phyloP scores from a whole-genome alignment of 2,329 filamentous ascomycete genomes.

The Epichloe aotearoae region DNA sequence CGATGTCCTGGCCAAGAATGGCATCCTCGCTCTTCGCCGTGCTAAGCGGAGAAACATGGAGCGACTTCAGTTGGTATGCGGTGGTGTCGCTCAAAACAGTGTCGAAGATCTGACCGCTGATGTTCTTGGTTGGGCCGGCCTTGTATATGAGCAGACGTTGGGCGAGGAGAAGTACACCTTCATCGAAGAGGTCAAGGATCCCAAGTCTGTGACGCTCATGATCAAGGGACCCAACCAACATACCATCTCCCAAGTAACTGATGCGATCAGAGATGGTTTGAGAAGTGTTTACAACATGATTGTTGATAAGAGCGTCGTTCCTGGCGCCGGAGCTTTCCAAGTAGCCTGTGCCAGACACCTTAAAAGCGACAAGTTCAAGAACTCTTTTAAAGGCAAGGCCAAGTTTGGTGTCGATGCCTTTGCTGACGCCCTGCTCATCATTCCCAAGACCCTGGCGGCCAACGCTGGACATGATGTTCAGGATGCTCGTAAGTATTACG shows the following conservation, averaged over 20 bases:
- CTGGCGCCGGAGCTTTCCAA: constrained; percentile 90
- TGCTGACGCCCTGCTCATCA: constrained; percentile 84
- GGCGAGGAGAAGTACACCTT: constrained; percentile 99
- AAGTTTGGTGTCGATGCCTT: constrained; percentile 94
- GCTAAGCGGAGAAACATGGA: constrained; percentile 99
- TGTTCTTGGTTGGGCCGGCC: constrained; percentile 85
- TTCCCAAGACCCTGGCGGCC: constrained; percentile 92
- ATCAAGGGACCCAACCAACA: constrained; percentile 98
- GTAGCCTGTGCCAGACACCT: constrained; percentile 82
- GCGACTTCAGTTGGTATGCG: constrained; percentile 86
- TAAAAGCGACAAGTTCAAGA: constrained; percentile 72
- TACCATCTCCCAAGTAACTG: constrained; percentile 92
- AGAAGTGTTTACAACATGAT: constrained; percentile 99
- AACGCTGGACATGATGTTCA: constrained; percentile 96
- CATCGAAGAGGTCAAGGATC: constrained; percentile 95
- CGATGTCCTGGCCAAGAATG: constrained; percentile 95
- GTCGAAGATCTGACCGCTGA: constrained; percentile 85
- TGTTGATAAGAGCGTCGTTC: constrained; percentile 91
- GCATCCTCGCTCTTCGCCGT: constrained; percentile 83
- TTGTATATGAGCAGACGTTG: constrained; percentile 92
- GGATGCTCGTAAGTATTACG: constrained; percentile 60
- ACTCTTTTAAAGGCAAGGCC: constrained; percentile 92
- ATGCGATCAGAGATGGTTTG: constrained; percentile 88
- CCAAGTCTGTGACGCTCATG: constrained; percentile 91
- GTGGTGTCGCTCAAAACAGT: constrained; percentile 85